Base-by-base conservation (phyloP, 345 rosid genomes). In the Arabidopsis thaliana region DNA sequence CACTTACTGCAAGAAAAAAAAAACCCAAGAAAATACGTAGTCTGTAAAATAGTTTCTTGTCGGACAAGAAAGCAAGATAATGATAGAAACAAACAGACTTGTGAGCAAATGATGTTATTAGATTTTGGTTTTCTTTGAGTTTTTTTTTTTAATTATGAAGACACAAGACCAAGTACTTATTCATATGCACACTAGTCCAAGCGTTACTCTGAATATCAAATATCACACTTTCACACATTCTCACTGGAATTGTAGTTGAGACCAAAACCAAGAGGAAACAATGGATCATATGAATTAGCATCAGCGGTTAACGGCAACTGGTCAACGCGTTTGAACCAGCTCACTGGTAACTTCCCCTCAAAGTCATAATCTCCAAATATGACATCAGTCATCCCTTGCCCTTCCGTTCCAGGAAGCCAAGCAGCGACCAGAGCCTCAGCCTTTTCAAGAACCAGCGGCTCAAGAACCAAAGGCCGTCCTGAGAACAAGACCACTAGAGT, bases 371-470 rank as follows among this genome's bases (percentile, higher is more conserved):
- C 91, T 24, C 97, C 98, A 2, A 89, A 89, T 7, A 91, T 45
- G 32, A 87, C 89, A 65, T 91, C 92, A n/a, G 85, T 70, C 8
- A 90, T 76, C 16, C 96, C 98, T 25, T 71, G 76, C 34, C 88
- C 97, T 78, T 93, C 96, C 1, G 76, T 86, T 81, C 96, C 98
- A 7, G 96, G 97, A 20, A 91, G 67, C 98, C 98, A 91, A 48
- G 97, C 97, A 46, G 94, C 96, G 11, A 91, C 79, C 13, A 91
- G 24, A 41, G 86, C 93, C 56, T 89, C 90, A 0, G 76, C 67
- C 79, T 87, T 87, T 61, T 84, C 89, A 77, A 87, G 71, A 36
- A 89, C 56, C 42, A 22, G 8, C 30, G 86, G 83, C 36, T 89
- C 89, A n/a, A 91, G 23, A 65, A 85, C 88, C 71, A 89, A 16